These are phyloP conservation scores for Picochlorum sp. DNA, from an alignment of 139 green algal species.

Conservation along the genomic window DNA sequence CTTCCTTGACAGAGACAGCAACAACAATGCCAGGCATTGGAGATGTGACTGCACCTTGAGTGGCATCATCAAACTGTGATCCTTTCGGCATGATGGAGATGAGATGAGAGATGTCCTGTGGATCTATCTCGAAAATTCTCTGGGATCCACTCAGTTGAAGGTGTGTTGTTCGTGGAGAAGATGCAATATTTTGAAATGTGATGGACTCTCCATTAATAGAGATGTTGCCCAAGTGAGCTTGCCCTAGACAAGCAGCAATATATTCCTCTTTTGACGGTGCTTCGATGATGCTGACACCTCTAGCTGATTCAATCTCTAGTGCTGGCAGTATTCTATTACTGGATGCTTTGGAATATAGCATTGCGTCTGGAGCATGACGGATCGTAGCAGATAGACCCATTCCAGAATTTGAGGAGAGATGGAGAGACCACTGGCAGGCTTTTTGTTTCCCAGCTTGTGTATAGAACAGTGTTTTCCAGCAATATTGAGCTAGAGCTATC, in stretches of 20 bases:
- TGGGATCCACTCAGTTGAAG: conserved; percentile 28
- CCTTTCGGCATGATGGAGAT: conserved; percentile 9
- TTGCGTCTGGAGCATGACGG: neutral
- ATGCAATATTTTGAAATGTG: conserved; percentile 7
- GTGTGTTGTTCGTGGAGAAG: neutral
- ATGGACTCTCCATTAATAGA: neutral
- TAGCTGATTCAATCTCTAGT: neutral
- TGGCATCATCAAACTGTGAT: neutral
- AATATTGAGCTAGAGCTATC: conserved; percentile 17
- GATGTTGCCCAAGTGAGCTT: neutral
- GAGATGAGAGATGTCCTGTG: neutral
- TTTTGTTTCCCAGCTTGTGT: neutral
- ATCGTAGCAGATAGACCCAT: neutral
- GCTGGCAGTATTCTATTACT: neutral
- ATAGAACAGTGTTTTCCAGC: neutral
- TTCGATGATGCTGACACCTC: neutral
- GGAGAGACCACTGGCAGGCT: neutral
- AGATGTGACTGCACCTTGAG: conserved; percentile 20
- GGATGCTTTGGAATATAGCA: neutral
- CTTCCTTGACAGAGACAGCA: conserved; percentile 13
- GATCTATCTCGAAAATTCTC: conserved; percentile 13
- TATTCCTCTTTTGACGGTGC: neutral
- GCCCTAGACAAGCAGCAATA: neutral
- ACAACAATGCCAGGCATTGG: conserved; percentile 39
- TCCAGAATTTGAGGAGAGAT: neutral